A percentile compares a stretch with the other conserved stretches of the same genome.
Evolutionary conservation across 106 monocot genomes (phyloP).

Genomic region (Phalaenopsis aphrodite): DNA sequence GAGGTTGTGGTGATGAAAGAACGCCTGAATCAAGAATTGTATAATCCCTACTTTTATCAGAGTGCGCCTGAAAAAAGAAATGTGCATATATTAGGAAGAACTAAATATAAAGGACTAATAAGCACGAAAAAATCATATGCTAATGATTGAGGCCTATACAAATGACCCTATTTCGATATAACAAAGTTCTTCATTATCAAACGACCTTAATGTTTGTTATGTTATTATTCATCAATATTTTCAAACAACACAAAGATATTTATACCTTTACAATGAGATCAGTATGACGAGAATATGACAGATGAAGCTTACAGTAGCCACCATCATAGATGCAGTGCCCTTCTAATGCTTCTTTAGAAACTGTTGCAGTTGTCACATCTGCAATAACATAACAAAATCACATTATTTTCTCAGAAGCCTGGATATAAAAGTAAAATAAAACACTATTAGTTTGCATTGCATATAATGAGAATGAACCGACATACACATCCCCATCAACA

Average conservation of each 20-base stretch:
- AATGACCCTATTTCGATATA: too few species aligned
- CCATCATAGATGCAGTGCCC: constrained; percentile 99
- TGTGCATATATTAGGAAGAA: not conserved
- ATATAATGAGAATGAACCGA: too few species aligned
- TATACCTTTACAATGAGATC: not conserved
- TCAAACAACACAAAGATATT: not conserved
- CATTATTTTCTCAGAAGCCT: too few species aligned
- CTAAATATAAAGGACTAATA: too few species aligned
- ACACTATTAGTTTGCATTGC: too few species aligned
- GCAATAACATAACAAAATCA: not conserved
- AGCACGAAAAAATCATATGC: too few species aligned
- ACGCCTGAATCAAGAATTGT: constrained; percentile 52
- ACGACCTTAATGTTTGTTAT: too few species aligned
- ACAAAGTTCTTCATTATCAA: too few species aligned
- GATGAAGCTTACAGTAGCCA: constrained; percentile 61
- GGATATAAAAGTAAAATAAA: too few species aligned
- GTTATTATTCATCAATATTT: too few species aligned
- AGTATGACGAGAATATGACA: not conserved
- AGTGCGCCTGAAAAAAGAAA: constrained; percentile 47
- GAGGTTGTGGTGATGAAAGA: constrained; percentile 37
- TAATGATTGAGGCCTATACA: too few species aligned
- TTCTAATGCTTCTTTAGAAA: constrained; percentile 91
- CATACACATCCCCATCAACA: too few species aligned
- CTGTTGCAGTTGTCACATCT: constrained; percentile 73
- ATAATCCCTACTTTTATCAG: constrained; percentile 86